Conservation (phyloP, 495 filamentous ascomycete species). For the Patellaria atrata region DNA sequence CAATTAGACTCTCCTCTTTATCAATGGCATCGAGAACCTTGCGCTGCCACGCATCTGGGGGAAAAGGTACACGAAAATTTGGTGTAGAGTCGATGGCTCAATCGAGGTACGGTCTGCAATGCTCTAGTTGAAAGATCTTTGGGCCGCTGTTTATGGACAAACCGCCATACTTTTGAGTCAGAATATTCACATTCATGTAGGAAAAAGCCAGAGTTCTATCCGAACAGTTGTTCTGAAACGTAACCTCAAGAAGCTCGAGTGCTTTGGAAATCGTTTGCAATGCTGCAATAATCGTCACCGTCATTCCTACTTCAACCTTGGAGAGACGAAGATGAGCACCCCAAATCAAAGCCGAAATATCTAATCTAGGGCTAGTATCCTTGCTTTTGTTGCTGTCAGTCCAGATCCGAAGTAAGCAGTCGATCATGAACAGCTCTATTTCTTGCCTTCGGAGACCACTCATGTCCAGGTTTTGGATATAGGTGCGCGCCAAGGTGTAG, state of each 20-base stretch:
- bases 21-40: slow-evolving; percentile 62
- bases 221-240: slow-evolving; percentile 6
- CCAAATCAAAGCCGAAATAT: slow-evolving; percentile 23
- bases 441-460: no score
- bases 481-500: no score
- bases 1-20: slow-evolving; percentile 49
- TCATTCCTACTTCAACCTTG: slow-evolving; percentile 18
- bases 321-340: slow-evolving; percentile 10
- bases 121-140: slow-evolving; percentile 45
- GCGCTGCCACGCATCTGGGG: slow-evolving; percentile 64
- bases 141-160: slow-evolving; percentile 20
- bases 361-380: slow-evolving; percentile 10
- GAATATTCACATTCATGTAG: slow-evolving; percentile 19
- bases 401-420: slow-evolving; percentile 29
- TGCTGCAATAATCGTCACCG: slow-evolving; percentile 22
- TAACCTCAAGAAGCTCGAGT: slow-evolving; percentile 23
- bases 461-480: no score
- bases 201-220: slow-evolving; percentile 30
- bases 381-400: slow-evolving; percentile 17
- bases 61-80: slow-evolving; percentile 51
- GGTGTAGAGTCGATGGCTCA: slow-evolving; percentile 51
- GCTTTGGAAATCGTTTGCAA: slow-evolving; percentile 18
- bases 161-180: slow-evolving; percentile 5
- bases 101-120: slow-evolving; percentile 62
- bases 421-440: slow-evolving; percentile 33